phyloP scores from a whole-genome alignment of 1,284 basidiomycete genomes.

The Singerocomus inundabilis region DNA sequence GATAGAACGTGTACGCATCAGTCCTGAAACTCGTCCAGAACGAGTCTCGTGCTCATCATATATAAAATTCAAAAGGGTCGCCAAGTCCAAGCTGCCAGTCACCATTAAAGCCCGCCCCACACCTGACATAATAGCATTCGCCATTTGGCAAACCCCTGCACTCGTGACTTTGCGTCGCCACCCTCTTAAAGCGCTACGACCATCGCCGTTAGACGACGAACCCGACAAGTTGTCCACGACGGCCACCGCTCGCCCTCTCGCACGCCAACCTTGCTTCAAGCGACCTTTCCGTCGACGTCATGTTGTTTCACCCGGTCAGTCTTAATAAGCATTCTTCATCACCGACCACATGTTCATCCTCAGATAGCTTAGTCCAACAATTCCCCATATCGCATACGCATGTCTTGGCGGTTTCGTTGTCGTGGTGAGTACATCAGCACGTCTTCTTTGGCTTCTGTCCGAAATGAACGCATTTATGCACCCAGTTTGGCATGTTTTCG shows the following conservation, averaged over 20 bases:
- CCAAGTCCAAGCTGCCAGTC: neutral
- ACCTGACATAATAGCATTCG: slow-evolving; percentile 17
- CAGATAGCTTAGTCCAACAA: slow-evolving; percentile 65
- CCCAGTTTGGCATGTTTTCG: slow-evolving; percentile 91
- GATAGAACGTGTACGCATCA: slow-evolving; percentile 7
- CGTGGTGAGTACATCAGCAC: slow-evolving; percentile 48
- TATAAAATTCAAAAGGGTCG: slow-evolving; percentile 7
- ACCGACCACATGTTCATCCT: neutral
- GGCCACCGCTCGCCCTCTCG: neutral
- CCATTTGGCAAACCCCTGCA: slow-evolving; percentile 4
- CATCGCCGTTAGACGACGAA: neutral
- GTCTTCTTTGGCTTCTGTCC: neutral
- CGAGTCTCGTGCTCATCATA: neutral
- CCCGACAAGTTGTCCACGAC: neutral
- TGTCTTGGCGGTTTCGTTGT: slow-evolving; percentile 83
- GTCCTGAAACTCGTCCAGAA: neutral
- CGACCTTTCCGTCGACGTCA: slow-evolving; percentile 3
- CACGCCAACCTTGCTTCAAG: neutral
- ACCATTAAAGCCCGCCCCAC: neutral
- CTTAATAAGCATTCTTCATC: neutral
- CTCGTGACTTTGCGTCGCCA: neutral
- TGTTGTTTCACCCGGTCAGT: slow-evolving; percentile 33
- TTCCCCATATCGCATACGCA: slow-evolving; percentile 77
- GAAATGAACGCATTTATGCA: slow-evolving; percentile 1
- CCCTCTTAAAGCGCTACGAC: slow-evolving; percentile 1